phyloP scores from a whole-genome alignment of 106 monocot species.

The Dendrobium huoshanense region DNA sequence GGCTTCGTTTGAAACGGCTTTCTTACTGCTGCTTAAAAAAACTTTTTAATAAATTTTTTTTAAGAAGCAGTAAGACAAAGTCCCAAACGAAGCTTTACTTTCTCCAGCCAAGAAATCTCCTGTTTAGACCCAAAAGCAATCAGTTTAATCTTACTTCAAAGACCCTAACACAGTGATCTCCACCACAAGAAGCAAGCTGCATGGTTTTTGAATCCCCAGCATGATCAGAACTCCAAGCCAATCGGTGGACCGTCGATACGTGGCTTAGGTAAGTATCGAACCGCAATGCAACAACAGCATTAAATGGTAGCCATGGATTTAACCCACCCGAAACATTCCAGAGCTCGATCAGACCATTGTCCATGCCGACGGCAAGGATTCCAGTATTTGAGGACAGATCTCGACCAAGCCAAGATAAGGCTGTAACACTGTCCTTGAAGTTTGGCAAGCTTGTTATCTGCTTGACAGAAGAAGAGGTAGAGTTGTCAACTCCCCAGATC shows the following conservation, averaged over 20 bases:
- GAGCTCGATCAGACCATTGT: conserved; percentile 77
- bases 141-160: conserved; percentile 35
- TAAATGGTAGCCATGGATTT: neutral
- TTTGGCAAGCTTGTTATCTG: conserved; percentile 52
- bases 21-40: no score
- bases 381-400: conserved; percentile 36
- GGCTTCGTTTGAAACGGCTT: no score
- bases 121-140: neutral
- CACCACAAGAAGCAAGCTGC: conserved; percentile 89
- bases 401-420: conserved; percentile 63
- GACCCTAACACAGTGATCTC: conserved; percentile 83
- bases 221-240: conserved; percentile 47
- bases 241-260: conserved; percentile 64
- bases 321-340: conserved; percentile 49
- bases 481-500: conserved; percentile 51
- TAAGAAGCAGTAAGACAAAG: no score
- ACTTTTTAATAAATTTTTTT: no score
- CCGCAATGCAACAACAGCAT: conserved; percentile 15
- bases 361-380: conserved; percentile 84
- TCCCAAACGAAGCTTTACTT: no score
- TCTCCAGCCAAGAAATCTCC: no score
- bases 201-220: conserved; percentile 18
- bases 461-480: conserved; percentile 38
- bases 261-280: conserved; percentile 75
- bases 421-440: conserved; percentile 78